Evolutionary conservation across 768 basidiomycete genomes (phyloP).

Genomic region (Mycena rosella): DNA sequence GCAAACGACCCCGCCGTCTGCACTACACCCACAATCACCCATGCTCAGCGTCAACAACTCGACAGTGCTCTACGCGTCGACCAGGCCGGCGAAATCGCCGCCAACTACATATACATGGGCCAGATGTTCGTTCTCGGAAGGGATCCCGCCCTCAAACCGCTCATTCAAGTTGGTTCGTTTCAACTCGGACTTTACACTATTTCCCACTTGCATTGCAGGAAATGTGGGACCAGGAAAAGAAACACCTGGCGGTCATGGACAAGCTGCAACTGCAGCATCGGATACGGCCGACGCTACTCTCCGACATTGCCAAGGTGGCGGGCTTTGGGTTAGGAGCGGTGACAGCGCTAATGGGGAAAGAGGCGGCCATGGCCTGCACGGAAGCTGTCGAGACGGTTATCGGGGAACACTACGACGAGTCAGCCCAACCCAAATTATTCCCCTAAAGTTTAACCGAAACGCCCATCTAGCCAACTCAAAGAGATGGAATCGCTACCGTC

Average conservation of each 20-base stretch:
- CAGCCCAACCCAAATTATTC: constrained; percentile 48
- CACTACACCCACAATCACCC: constrained; percentile 71
- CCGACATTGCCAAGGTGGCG: constrained; percentile 86
- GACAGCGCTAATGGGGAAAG: constrained; percentile 90
- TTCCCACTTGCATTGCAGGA: constrained; percentile 62
- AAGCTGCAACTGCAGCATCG: constrained; percentile 86
- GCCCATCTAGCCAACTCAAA: constrained; percentile 77
- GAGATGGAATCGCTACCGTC: constrained; percentile 73
- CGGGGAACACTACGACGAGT: constrained; percentile 99
- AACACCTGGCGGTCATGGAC: constrained; percentile 90
- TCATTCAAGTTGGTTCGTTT: constrained; percentile 76
- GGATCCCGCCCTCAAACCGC: constrained; percentile 65
- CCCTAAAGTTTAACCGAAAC: constrained; percentile 22
- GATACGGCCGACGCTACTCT: constrained; percentile 86
- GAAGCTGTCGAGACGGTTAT: constrained; percentile 99
- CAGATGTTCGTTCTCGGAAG: constrained; percentile 81
- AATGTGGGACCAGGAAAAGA: constrained; percentile 98
- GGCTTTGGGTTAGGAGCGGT: constrained; percentile 89
- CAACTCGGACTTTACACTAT: neutral
- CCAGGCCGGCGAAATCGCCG: constrained; percentile 95
- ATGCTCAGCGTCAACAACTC: constrained; percentile 62
- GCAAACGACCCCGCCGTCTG: constrained; percentile 55
- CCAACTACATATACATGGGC: constrained; percentile 95
- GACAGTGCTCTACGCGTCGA: constrained; percentile 88
- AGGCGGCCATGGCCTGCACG: constrained; percentile 98